Evolutionary conservation across 2,329 filamentous ascomycete genomes (phyloP).

Genomic region (Sordariomycetes sp.): DNA sequence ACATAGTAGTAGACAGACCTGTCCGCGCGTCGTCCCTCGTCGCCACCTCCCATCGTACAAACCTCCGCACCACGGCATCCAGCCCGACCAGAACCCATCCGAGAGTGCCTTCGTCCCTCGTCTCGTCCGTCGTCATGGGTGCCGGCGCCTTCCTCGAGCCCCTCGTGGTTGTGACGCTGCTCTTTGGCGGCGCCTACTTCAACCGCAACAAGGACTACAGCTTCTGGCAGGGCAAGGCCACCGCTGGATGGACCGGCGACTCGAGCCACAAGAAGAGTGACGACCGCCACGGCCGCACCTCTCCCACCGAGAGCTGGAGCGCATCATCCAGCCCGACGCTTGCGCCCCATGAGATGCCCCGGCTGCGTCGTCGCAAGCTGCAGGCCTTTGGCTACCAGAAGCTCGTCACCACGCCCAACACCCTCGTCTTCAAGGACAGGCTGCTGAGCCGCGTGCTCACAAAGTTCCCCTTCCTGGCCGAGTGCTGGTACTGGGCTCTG

Average conservation of each 20-base stretch:
- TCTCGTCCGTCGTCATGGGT: slow-evolving; percentile 20
- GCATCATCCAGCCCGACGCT: slow-evolving; percentile 14
- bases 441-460: slow-evolving; percentile 12
- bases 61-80: no score
- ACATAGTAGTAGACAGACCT: no score
- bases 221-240: slow-evolving; percentile 12
- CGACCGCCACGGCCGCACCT: slow-evolving; percentile 9
- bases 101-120: no score
- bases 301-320: slow-evolving; percentile 4
- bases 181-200: slow-evolving; percentile 33
- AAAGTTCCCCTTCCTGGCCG: slow-evolving; percentile 60
- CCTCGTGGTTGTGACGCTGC: slow-evolving; percentile 29
- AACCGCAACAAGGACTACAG: slow-evolving; percentile 30
- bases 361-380: slow-evolving; percentile 21
- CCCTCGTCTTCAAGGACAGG: slow-evolving; percentile 20
- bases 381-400: slow-evolving; percentile 20
- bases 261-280: slow-evolving; percentile 18
- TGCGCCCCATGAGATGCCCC: slow-evolving; percentile 15
- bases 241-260: slow-evolving; percentile 9
- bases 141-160: slow-evolving; percentile 31
- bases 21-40: no score
- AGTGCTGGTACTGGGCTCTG: slow-evolving; percentile 70
- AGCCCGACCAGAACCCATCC: no score
- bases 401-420: slow-evolving; percentile 21
- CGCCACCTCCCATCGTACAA: no score